These are phyloP conservation scores for Helotiales sp. DNA, from an alignment of 2,329 filamentous ascomycete genomes.

Conservation along the genomic window DNA sequence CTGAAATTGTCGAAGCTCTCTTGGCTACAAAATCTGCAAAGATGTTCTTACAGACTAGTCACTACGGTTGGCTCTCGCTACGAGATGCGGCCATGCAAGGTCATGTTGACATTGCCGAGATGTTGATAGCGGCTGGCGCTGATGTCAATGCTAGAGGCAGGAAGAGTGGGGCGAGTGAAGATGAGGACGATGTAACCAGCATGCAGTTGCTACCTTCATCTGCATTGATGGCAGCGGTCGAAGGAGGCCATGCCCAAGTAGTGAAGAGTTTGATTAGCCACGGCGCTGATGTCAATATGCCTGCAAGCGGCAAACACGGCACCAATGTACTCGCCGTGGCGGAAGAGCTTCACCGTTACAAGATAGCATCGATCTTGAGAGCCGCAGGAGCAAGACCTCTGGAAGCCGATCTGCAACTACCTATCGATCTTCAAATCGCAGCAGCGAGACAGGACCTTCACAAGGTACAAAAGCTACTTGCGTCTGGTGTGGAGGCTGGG, in stretches of 20 bases:
- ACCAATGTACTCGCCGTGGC: not conserved
- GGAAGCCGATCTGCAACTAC: not conserved
- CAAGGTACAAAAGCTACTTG: not conserved
- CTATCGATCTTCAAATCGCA: not conserved
- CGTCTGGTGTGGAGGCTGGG: not conserved
- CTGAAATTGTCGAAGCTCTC: conserved; percentile 45
- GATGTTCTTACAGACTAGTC: conserved; percentile 18
- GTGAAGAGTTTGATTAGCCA: not conserved
- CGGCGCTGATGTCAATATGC: not conserved
- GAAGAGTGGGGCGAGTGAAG: too few relatives aligned
- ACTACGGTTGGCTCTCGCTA: not conserved
- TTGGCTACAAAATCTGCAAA: conserved; percentile 34
- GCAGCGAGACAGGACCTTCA: not conserved
- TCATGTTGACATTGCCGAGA: conserved; percentile 2
- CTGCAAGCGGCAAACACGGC: not conserved
- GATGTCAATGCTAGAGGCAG: conserved; percentile 6
- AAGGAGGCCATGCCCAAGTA: not conserved
- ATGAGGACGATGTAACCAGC: not conserved
- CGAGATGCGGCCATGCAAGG: conserved; percentile 12
- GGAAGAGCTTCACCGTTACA: not conserved
- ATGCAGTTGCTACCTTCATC: not conserved
- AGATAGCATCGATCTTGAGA: not conserved
- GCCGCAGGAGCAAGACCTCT: not conserved
- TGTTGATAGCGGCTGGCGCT: conserved; percentile 11
- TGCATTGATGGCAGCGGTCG: conserved; percentile 2